phyloP scores from a whole-genome alignment of 2,329 filamentous ascomycete genomes.

The Verticillium nonalfalfae region DNA sequence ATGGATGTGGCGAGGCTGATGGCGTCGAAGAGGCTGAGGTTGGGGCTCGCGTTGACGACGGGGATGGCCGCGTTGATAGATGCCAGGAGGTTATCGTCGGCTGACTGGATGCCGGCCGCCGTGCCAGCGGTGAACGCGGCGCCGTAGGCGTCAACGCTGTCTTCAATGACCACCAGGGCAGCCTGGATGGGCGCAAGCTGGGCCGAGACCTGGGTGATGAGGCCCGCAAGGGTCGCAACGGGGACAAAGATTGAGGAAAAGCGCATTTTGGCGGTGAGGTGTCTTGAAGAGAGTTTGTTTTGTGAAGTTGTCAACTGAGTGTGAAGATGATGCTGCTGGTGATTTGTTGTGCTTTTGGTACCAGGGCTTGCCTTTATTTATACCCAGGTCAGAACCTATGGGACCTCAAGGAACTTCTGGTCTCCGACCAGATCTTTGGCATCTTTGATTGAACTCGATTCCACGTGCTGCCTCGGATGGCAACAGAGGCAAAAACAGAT shows the following conservation, averaged over 20 bases:
- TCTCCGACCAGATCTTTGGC: background rate
- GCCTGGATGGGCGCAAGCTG: background rate
- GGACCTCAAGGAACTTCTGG: background rate
- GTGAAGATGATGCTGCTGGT: background rate
- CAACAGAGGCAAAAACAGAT: background rate
- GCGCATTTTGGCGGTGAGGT: background rate
- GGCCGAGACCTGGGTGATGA: background rate
- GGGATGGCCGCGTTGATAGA: background rate
- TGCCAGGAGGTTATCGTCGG: background rate
- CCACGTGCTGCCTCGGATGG: background rate
- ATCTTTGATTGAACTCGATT: background rate
- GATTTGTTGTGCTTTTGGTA: background rate
- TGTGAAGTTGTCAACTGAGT: background rate
- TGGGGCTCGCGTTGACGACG: background rate
- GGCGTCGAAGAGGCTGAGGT: constrained; percentile 1
- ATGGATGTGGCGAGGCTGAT: background rate
- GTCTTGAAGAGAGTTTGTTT: background rate
- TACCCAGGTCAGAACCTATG: background rate
- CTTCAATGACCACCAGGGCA: background rate
- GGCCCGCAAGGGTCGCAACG: background rate
- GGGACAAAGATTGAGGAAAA: background rate
- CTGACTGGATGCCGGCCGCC: background rate
- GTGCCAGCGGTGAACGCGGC: background rate
- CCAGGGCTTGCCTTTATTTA: background rate
- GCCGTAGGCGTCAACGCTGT: constrained; percentile 1